phyloP scores from a whole-genome alignment of 2,329 filamentous ascomycete genomes.

The Penicillium thymicola region DNA sequence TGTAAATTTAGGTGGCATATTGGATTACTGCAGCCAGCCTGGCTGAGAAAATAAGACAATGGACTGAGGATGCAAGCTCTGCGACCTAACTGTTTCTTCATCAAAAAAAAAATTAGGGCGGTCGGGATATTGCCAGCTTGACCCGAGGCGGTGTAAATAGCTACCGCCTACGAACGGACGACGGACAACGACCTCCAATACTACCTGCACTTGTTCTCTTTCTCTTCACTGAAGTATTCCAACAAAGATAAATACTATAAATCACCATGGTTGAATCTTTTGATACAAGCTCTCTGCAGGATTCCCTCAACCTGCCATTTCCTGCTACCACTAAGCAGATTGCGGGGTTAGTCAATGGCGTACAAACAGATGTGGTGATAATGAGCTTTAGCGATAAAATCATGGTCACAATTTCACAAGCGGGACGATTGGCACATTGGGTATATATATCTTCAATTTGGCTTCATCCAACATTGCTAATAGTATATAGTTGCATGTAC shows the following conservation, averaged over 20 bases:
- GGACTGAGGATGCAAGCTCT: conserved; percentile 6
- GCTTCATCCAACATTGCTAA: conserved; percentile 9
- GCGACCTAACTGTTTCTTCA: conserved; percentile 3
- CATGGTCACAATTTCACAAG: conserved; percentile 81
- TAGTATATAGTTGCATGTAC: conserved; percentile 29
- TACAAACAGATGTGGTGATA: conserved; percentile 68
- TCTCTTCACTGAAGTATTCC: background rate
- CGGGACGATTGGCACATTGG: conserved; percentile 86
- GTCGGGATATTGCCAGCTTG: conserved; percentile 16
- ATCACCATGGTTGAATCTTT: conserved; percentile 25
- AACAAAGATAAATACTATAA: background rate
- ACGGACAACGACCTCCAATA: background rate
- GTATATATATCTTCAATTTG: conserved; percentile 50
- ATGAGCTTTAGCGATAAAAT: conserved; percentile 86
- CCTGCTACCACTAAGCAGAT: conserved; percentile 62
- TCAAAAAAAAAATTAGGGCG: conserved; percentile 25
- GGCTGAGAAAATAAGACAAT: conserved; percentile 10
- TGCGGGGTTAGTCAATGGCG: conserved; percentile 62
- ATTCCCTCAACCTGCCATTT: conserved; percentile 54
- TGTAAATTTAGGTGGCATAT: conserved; percentile 47
- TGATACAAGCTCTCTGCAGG: conserved; percentile 38
- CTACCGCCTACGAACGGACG: conserved; percentile 10
- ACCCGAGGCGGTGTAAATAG: conserved; percentile 14
- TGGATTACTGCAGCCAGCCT: conserved; percentile 14
- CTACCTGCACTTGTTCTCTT: background rate